Percentiles rank a stretch among this genome's conserved stretches.
Conservation (phyloP, 2,329 filamentous ascomycete species). For the Clonostachys rhizophaga region DNA sequence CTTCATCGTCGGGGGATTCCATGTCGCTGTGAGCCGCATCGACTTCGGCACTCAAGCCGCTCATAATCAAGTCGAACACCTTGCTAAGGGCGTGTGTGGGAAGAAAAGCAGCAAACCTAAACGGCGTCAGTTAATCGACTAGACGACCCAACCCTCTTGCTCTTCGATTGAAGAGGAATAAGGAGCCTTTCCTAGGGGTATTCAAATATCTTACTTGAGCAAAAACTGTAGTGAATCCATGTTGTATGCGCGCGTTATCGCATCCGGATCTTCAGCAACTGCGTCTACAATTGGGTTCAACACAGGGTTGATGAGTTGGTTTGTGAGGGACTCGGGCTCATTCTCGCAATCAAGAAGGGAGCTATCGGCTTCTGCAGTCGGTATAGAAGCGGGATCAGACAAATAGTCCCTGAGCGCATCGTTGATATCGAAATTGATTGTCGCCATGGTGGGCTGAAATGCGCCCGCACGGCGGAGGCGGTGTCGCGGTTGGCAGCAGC, state of each 20-base stretch:
- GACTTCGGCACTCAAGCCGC: slow-evolving; percentile 78
- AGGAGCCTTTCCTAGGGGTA: slow-evolving; percentile 14
- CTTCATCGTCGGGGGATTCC: slow-evolving; percentile 83
- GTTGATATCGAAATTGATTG: slow-evolving; percentile 90
- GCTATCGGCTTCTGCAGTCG: slow-evolving; percentile 80
- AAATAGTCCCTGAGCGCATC: slow-evolving; percentile 95
- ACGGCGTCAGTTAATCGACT: too few relatives aligned
- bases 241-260: slow-evolving; percentile 69
- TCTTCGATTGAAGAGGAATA: too few relatives aligned
- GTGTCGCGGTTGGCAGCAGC: too few relatives aligned
- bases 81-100: slow-evolving; percentile 84
- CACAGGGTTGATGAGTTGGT: slow-evolving; percentile 74
- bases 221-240: slow-evolving; percentile 95
- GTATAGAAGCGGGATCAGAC: slow-evolving; percentile 80
- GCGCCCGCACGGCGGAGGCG: too few relatives aligned
- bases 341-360: slow-evolving; percentile 88
- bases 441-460: slow-evolving; percentile 50
- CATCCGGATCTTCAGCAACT: slow-evolving; percentile 87
- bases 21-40: slow-evolving; percentile 82
- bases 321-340: slow-evolving; percentile 79
- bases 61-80: slow-evolving; percentile 85
- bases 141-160: too few relatives aligned
- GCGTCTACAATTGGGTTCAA: slow-evolving; percentile 91
- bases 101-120: slow-evolving; percentile 75
- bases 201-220: slow-evolving; percentile 73